Evolutionary conservation across 2,329 filamentous ascomycete species (phyloP), one percentile per base, ranked within the genome.

Genomic region (Aureobasidium vineae): DNA sequence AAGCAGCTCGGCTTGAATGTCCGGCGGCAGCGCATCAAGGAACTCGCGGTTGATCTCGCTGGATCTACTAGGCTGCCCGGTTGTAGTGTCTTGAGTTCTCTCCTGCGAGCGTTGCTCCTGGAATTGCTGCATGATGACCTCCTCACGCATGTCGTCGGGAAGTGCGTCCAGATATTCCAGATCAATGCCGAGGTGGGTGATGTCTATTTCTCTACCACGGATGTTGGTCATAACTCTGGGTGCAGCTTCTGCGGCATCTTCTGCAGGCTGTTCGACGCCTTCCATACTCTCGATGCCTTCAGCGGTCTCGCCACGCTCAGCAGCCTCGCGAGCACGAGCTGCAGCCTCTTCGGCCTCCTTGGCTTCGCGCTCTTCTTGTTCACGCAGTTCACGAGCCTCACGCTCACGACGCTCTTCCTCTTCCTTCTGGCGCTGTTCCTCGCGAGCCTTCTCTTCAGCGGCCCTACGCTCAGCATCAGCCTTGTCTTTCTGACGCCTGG

Each of bases 101-200:
- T 91, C 85, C 76, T 95, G 87, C 8, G 90, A 90, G 69, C 94
- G 88, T 70, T 94, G 86, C 70, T 91, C 88, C 63, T 90, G 92
- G 69, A 97, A 86, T 67, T 96, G 92, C 69, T 93, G 88, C 76
- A 96, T 92, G 70, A 99, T 91, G 57, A 99, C 95, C 75, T 99
- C 95, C 77, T 98, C 94, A 53, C 95, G 86, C 74, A 98, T 88
- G 68, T 99, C 96, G 72, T 99, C 95, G 0, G 95, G 95, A n/a
- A 99, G 81, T n/a, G 94, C 96, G 67, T 95, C 91, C 7, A 99
- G 86, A 77, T 97, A 99, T 66, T 96, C 93, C 19, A 90, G 86
- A 75, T 99, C 95, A 72, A 99, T 98, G 57, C 94, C 93, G 69
- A 99, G 84, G 68, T 91, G 91, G 0, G 95, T 99, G 57, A 99